These are phyloP conservation scores for Salix udensis DNA, from an alignment of 345 rosid genomes.

Conservation along the genomic window DNA sequence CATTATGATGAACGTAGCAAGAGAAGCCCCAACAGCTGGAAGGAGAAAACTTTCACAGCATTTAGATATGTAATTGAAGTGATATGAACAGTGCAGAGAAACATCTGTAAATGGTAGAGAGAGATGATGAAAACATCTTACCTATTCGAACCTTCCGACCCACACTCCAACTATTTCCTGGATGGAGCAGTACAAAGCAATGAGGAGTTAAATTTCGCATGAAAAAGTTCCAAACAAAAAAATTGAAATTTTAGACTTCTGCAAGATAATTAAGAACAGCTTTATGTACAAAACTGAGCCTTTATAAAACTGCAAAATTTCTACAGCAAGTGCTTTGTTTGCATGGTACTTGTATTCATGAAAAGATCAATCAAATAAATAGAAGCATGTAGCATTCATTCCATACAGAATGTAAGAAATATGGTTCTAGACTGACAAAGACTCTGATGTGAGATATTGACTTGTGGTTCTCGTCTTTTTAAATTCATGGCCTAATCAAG, in stretches of 20 bases:
- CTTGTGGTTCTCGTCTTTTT: neutral
- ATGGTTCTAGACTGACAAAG: no score
- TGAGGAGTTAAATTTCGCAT: neutral
- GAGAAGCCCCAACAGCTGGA: conserved; percentile 27
- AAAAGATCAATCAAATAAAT: neutral
- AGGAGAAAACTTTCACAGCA: neutral
- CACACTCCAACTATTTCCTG: neutral
- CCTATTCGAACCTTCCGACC: neutral
- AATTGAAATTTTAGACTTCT: neutral
- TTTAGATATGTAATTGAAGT: neutral
- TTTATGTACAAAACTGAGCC: neutral
- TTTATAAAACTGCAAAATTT: neutral
- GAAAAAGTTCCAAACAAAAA: neutral
- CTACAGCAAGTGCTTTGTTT: neutral
- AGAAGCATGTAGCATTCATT: neutral
- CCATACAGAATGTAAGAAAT: no score
- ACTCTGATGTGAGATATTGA: neutral
- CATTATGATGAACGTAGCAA: conserved; percentile 19
- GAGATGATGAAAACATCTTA: neutral
- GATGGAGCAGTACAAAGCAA: neutral
- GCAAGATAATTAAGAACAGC: neutral
- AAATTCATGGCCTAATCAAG: neutral
- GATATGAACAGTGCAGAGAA: neutral
- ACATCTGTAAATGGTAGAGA: neutral
- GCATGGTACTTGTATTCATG: neutral